Conservation (phyloP, 306 rosid species). For the Arachis hypogaea region DNA sequence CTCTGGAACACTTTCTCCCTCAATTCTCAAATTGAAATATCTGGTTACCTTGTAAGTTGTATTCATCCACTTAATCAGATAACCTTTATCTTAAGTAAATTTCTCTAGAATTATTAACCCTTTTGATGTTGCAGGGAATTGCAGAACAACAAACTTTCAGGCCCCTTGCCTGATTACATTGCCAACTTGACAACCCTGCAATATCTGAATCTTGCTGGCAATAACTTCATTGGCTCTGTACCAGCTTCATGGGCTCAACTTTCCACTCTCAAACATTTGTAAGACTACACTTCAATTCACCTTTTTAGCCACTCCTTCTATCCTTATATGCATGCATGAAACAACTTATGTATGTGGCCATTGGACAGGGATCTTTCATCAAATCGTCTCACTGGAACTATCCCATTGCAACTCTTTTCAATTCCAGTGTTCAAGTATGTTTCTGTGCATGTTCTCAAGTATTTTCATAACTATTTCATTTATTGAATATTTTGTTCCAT, state of each 20-base stretch:
- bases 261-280: constrained; percentile 74
- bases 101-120: constrained; percentile 12
- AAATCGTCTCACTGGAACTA: constrained; percentile 67
- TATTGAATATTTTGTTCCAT: constrained; percentile 18
- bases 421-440: constrained; percentile 68
- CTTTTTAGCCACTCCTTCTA: constrained; percentile 16
- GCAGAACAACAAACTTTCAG: constrained; percentile 71
- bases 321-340: constrained; percentile 14
- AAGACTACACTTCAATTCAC: constrained; percentile 50
- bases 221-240: constrained; percentile 67
- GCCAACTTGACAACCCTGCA: constrained; percentile 69
- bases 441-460: constrained; percentile 15
- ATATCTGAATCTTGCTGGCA: constrained; percentile 77
- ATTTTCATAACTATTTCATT: constrained; percentile 26
- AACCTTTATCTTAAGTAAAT: constrained; percentile 7
- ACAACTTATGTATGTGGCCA: constrained; percentile 31
- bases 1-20: constrained; percentile 81
- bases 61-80: constrained; percentile 19
- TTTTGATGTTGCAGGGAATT: constrained; percentile 63
- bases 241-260: constrained; percentile 74
- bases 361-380: constrained; percentile 86
- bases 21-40: constrained; percentile 69
- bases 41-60: constrained; percentile 79
- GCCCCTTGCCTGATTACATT: constrained; percentile 76
- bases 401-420: constrained; percentile 73